Evolutionary conservation across 1,139 yeast genomes (phyloP).

Genomic region (Taphrina flavorubra): DNA sequence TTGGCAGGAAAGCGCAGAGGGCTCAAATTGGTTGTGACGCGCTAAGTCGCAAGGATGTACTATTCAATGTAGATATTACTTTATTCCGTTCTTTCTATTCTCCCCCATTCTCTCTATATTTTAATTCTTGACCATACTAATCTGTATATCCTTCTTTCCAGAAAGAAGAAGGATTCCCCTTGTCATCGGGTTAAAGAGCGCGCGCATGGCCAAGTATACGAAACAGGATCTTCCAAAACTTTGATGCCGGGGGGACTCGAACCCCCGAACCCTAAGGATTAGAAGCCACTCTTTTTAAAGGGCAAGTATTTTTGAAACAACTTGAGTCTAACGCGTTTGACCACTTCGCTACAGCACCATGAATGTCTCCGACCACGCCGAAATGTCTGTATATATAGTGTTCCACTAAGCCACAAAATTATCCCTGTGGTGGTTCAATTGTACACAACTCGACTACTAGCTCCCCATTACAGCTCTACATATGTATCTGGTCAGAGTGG

Average conservation of each 20-base stretch:
- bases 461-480: no score
- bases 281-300: slow-evolving; percentile 5
- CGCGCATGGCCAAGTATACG: no score
- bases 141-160: no score
- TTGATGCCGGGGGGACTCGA: slow-evolving; percentile 25
- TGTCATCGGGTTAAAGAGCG: no score
- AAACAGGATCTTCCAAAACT: no score
- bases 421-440: no score
- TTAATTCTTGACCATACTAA: no score
- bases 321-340: slow-evolving; percentile 23
- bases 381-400: background rate
- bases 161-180: no score
- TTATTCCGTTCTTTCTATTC: background rate
- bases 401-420: no score
- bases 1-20: slow-evolving; percentile 33
- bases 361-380: background rate
- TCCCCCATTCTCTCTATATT: background rate
- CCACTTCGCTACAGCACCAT: slow-evolving; percentile 18
- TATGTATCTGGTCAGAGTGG: no score
- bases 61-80: background rate
- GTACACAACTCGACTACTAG: no score
- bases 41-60: background rate
- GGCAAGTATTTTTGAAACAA: slow-evolving; percentile 6
- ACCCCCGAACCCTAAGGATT: slow-evolving; percentile 23
- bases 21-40: slow-evolving; percentile 22